phyloP scores from a whole-genome alignment of 768 basidiomycete genomes.

The Scleroderma bovista region DNA sequence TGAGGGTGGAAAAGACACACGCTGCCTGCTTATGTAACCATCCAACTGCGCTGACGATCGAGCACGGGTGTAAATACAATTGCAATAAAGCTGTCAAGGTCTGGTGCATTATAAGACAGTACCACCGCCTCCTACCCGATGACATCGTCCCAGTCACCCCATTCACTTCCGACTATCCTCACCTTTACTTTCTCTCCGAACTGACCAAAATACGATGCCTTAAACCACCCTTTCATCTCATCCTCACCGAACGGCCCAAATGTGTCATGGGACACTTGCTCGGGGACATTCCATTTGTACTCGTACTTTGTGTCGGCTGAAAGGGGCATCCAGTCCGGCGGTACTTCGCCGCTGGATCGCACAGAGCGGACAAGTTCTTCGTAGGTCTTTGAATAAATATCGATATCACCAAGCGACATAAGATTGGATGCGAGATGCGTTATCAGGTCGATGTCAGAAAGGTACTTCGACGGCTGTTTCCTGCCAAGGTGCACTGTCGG shows the following conservation, averaged over 20 bases:
- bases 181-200: slow-evolving; percentile 76
- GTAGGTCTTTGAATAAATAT: slow-evolving; percentile 82
- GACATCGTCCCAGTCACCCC: slow-evolving; percentile 68
- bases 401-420: slow-evolving; percentile 80
- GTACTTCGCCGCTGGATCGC: slow-evolving; percentile 65
- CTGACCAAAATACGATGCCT: slow-evolving; percentile 76
- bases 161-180: slow-evolving; percentile 60
- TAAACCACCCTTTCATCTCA: slow-evolving; percentile 76
- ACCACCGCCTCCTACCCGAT: slow-evolving; percentile 32
- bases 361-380: slow-evolving; percentile 78
- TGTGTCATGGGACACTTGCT: slow-evolving; percentile 42
- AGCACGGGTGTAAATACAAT: too few relatives aligned
- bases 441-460: slow-evolving; percentile 66
- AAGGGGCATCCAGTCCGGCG: slow-evolving; percentile 65
- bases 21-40: too few relatives aligned
- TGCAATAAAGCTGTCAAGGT: too few relatives aligned
- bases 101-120: too few relatives aligned
- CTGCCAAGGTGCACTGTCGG: too few relatives aligned
- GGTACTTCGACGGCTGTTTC: slow-evolving; percentile 29
- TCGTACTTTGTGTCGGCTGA: slow-evolving; percentile 74
- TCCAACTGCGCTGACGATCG: too few relatives aligned
- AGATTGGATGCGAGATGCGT: slow-evolving; percentile 86
- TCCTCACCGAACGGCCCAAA: slow-evolving; percentile 82
- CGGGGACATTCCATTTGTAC: slow-evolving; percentile 71
- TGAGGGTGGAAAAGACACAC: too few relatives aligned